A percentile compares a stretch with the other conserved stretches of the same genome.
Evolutionary conservation across 805 yeast species (phyloP).

Genomic region (Candida bentonensis): DNA sequence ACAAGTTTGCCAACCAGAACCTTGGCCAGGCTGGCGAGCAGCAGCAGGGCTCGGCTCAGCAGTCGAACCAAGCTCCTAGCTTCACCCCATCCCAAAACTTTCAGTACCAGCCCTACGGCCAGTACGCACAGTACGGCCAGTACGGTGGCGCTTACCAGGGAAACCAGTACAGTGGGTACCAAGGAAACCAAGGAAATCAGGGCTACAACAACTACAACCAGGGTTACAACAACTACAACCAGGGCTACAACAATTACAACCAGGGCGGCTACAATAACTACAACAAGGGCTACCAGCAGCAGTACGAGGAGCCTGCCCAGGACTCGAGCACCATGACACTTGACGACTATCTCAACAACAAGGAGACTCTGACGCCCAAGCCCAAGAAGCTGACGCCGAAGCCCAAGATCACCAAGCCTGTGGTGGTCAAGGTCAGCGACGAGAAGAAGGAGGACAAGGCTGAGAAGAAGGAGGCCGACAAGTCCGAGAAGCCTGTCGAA

Average conservation of each 20-base stretch:
- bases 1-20: background rate
- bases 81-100: background rate
- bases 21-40: background rate
- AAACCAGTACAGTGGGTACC: slow-evolving; percentile 6
- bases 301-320: slow-evolving; percentile 3
- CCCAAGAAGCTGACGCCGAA: slow-evolving; percentile 2
- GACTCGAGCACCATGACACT: slow-evolving; percentile 11
- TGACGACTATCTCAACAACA: slow-evolving; percentile 15
- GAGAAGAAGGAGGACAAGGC: background rate
- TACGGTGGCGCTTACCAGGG: slow-evolving; percentile 2
- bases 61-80: background rate
- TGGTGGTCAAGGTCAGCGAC: slow-evolving; percentile 3
- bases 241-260: slow-evolving; percentile 2
- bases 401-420: slow-evolving; percentile 14
- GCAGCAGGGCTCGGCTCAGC: background rate
- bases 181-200: slow-evolving; percentile 6
- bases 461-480: slow-evolving; percentile 3
- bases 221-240: slow-evolving; percentile 3
- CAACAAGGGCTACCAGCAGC: slow-evolving; percentile 14
- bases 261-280: slow-evolving; percentile 15
- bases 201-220: slow-evolving; percentile 3
- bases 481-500: slow-evolving; percentile 5
- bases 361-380: background rate
- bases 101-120: slow-evolving; percentile 5
- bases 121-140: slow-evolving; percentile 8